Conservation (phyloP, 2,329 filamentous ascomycete genomes). For the Sclerotinia nivalis region DNA sequence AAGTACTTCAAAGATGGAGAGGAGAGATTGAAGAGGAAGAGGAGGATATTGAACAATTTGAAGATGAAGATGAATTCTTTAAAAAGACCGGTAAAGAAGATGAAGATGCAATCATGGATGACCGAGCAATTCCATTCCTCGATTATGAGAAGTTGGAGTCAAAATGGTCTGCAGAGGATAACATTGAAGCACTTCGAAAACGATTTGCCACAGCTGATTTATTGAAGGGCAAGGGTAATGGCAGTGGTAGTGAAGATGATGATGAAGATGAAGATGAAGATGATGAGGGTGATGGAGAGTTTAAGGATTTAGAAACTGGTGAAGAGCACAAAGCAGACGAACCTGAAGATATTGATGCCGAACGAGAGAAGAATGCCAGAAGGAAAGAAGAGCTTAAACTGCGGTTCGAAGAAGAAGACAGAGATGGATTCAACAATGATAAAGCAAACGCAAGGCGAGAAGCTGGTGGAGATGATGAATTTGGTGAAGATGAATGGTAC, state of each 20-base stretch:
- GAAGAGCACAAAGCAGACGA: constrained; percentile 54
- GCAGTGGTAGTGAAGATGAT: constrained; percentile 46
- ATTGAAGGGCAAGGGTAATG: constrained; percentile 57
- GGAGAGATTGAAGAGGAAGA: constrained; percentile 63
- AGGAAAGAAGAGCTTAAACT: constrained; percentile 93
- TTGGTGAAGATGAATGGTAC: constrained; percentile 98
- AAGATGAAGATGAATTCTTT: constrained; percentile 63
- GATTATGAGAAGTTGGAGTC: constrained; percentile 78
- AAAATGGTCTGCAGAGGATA: constrained; percentile 82
- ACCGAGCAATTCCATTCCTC: constrained; percentile 74
- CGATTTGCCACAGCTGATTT: constrained; percentile 74
- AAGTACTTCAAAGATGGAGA: constrained; percentile 79
- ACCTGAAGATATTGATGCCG: constrained; percentile 67
- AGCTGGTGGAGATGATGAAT: constrained; percentile 68
- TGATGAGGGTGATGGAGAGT: constrained; percentile 76
- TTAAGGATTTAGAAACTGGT: constrained; percentile 81
- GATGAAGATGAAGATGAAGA: constrained; percentile 53
- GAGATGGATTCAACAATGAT: constrained; percentile 92
- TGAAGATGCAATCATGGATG: constrained; percentile 71
- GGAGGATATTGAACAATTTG: constrained; percentile 57
- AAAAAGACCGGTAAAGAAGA: constrained; percentile 63
- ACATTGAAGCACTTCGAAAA: constrained; percentile 70
- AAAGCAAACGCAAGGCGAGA: constrained; percentile 75
- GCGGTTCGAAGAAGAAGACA: constrained; percentile 95
- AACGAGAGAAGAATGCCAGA: constrained; percentile 86